Conservation (phyloP, 805 yeast genomes). For the Naumovozyma baii region DNA sequence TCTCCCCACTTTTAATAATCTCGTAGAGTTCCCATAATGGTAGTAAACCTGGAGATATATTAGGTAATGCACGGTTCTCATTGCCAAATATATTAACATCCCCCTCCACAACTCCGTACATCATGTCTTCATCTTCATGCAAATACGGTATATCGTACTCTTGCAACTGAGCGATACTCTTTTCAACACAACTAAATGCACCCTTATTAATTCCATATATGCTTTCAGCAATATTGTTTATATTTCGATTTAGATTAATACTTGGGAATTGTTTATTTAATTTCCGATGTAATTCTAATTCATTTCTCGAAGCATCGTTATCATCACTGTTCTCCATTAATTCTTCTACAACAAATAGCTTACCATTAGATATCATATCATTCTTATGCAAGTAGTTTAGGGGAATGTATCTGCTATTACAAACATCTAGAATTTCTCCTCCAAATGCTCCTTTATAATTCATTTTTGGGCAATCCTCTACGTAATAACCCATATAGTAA, state of each 20-base stretch:
- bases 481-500: slow-evolving; percentile 74
- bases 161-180: not conserved
- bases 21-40: slow-evolving; percentile 39
- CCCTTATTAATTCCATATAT: slow-evolving; percentile 33
- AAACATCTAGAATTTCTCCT: slow-evolving; percentile 57
- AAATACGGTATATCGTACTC: slow-evolving; percentile 14
- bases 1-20: slow-evolving; percentile 26
- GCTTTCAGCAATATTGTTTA: slow-evolving; percentile 29
- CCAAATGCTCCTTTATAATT: slow-evolving; percentile 70
- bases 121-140: slow-evolving; percentile 2
- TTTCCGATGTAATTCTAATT: not conserved
- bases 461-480: slow-evolving; percentile 77
- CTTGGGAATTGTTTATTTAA: slow-evolving; percentile 2
- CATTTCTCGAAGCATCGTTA: too few species aligned
- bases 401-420: slow-evolving; percentile 35
- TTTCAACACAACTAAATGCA: slow-evolving; percentile 10
- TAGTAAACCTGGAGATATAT: slow-evolving; percentile 41
- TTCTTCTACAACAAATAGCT: slow-evolving; percentile 16
- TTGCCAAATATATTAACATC: slow-evolving; percentile 1
- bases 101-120: slow-evolving; percentile 4
- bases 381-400: slow-evolving; percentile 10
- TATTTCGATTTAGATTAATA: slow-evolving; percentile 1
- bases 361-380: slow-evolving; percentile 18
- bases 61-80: slow-evolving; percentile 26
- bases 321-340: too few species aligned